Conservation (phyloP, 306 rosid species). For the Rosa persica region DNA sequence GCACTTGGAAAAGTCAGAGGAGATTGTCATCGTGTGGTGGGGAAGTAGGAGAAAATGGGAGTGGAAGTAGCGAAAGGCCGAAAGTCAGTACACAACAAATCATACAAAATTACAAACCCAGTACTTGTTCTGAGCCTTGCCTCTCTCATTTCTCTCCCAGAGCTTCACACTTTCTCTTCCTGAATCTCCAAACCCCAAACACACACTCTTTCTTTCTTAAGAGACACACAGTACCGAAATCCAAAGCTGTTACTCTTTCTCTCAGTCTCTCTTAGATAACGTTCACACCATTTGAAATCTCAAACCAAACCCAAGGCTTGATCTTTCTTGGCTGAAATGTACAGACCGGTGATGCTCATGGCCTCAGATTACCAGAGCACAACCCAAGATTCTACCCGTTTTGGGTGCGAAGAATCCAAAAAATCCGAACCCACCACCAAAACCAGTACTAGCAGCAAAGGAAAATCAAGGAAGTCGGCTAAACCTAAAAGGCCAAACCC, state of each 20-base stretch:
- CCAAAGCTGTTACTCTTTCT: not conserved
- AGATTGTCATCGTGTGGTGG: not conserved
- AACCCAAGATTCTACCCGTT: conserved; percentile 1
- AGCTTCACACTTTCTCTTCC: not conserved
- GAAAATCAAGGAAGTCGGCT: conserved; percentile 25
- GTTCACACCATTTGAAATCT: not conserved
- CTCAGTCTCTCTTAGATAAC: not conserved
- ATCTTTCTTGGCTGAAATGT: conserved; percentile 28
- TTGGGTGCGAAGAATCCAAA: conserved; percentile 21
- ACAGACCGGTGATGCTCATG: conserved; percentile 38
- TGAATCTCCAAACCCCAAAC: conserved; percentile 12
- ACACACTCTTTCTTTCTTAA: not conserved
- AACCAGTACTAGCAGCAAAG: conserved; percentile 20
- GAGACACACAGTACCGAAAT: not conserved
- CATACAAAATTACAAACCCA: conserved; percentile 30
- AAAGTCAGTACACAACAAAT: conserved; percentile 1
- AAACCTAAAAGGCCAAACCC: conserved; percentile 50
- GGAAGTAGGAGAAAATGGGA: conserved; percentile 1
- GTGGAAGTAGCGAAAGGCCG: conserved; percentile 9
- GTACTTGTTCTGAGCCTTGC: conserved; percentile 15
- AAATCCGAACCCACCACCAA: conserved; percentile 23
- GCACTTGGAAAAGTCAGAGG: not conserved
- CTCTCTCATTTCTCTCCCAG: conserved; percentile 24
- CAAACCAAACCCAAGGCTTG: not conserved
- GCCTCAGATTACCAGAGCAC: conserved; percentile 30